Base-by-base conservation (phyloP, 2,329 filamentous ascomycete genomes). In the Fusarium cicatricum region DNA sequence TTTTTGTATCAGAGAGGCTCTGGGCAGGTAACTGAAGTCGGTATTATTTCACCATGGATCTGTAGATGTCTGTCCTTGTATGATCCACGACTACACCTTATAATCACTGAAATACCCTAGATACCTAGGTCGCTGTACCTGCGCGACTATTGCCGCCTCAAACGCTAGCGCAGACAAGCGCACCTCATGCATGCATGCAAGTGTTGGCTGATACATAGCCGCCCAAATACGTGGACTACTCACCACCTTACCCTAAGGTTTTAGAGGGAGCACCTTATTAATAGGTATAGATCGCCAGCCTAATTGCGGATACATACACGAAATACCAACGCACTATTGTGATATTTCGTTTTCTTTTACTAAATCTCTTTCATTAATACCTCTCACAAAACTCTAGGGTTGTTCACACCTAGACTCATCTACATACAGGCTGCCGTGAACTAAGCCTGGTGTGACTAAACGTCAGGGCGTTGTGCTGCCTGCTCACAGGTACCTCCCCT, bases 161-260 rank as follows among this genome's bases (percentile, higher is more conserved):
- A 32, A 26, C 19, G 12, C 28, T 10, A 40, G 34, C n/a, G 39
- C 26, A 15, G 14, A 17, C 34, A 21, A n/a, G 11, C 12, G 36
- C 28, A 39, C 11, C 11, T 19, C n/a, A n/a, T n/a, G n/a, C n/a
- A n/a, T 32, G 34, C 44, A 47, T 47, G 44, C 44, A 29, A 47
- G 34, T 32, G 34, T 47, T 47, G 44, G n/a, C n/a, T n/a, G n/a
- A n/a, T n/a, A n/a, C n/a, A n/a, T n/a, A n/a, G n/a, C n/a, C n/a
- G n/a, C n/a, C n/a, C n/a, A n/a, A n/a, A n/a, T n/a, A n/a, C n/a
- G n/a, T n/a, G n/a, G n/a, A n/a, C 10, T 23, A 23, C 14, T 8
- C 15, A n/a, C 23, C 26, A 26, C 23, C 42, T n/a, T 47, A 47
- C 44, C 44, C 44, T 47, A 47, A 15, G 34, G 36, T 29, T 21